These are phyloP conservation scores for Climacium dendroides DNA, from an alignment of 225 moss, liverwort and hornwort genomes.

Conservation along the genomic window DNA sequence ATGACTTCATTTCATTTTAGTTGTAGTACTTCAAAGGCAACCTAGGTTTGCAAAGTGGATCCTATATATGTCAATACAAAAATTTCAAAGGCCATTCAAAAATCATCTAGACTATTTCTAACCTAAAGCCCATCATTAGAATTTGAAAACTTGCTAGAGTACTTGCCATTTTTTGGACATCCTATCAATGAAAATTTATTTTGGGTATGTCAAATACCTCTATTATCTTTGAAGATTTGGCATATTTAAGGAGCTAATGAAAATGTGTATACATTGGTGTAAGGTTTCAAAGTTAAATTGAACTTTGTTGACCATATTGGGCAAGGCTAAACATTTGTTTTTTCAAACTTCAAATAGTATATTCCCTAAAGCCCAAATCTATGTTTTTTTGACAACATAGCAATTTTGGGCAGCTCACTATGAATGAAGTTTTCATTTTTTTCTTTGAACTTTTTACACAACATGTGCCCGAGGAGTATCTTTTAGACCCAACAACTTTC, in stretches of 20 bases:
- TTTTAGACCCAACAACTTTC: too few species aligned
- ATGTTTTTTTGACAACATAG: too few species aligned
- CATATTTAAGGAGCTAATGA: neutral
- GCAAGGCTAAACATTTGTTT: neutral
- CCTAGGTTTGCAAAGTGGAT: rapidly evolving
- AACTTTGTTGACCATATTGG: rapidly evolving
- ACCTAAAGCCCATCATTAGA: neutral
- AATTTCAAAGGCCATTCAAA: neutral
- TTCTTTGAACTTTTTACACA: too few species aligned
- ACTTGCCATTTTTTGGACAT: neutral
- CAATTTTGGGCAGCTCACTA: too few species aligned
- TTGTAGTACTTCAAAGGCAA: rapidly evolving
- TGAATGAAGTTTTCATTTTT: too few species aligned
- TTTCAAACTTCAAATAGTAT: neutral
- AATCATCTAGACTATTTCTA: rapidly evolving
- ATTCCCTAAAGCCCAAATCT: too few species aligned
- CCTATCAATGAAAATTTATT: neutral
- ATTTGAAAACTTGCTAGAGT: neutral
- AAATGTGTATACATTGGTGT: neutral
- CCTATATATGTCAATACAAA: neutral
- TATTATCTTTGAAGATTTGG: neutral
- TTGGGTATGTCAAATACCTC: too few species aligned
- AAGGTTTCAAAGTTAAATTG: neutral
- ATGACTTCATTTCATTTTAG: neutral
- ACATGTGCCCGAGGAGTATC: too few species aligned